These are phyloP conservation scores for Mycosphaerella arachidis DNA, from an alignment of 2,329 filamentous ascomycete genomes.

Conservation along the genomic window DNA sequence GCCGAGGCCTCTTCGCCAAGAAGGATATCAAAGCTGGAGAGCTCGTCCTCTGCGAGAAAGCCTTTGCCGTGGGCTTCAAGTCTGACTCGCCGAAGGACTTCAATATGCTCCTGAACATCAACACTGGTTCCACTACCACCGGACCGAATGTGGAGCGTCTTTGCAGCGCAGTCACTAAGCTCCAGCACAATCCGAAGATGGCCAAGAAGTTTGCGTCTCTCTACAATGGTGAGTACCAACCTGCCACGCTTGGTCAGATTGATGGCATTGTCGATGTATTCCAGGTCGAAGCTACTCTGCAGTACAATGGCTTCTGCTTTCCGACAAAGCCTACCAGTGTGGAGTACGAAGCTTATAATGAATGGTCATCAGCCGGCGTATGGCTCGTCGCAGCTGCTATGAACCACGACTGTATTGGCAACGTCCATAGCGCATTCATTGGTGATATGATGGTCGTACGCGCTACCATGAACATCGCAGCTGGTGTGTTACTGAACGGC, in stretches of 20 bases:
- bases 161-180: slow-evolving; percentile 16
- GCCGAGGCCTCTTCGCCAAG: slow-evolving; percentile 43
- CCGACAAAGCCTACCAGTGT: not conserved
- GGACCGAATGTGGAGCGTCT: slow-evolving; percentile 16
- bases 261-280: slow-evolving; percentile 21
- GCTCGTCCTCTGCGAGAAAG: slow-evolving; percentile 39
- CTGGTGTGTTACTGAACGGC: slow-evolving; percentile 16
- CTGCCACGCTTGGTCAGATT: not conserved
- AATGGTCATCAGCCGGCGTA: slow-evolving; percentile 34
- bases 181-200: slow-evolving; percentile 14
- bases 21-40: slow-evolving; percentile 38
- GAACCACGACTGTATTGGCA: slow-evolving; percentile 51
- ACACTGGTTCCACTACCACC: slow-evolving; percentile 6
- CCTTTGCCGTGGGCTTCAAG: slow-evolving; percentile 14
- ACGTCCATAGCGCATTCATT: slow-evolving; percentile 47
- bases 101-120: slow-evolving; percentile 13
- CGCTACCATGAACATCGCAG: slow-evolving; percentile 41
- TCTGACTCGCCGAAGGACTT: slow-evolving; percentile 3
- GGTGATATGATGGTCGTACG: slow-evolving; percentile 52
- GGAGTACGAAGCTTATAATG: not conserved
- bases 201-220: not conserved
- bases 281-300: slow-evolving; percentile 12
- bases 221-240: not conserved
- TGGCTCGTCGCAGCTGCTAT: slow-evolving; percentile 48
- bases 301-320: slow-evolving; percentile 20